Evolutionary conservation across 441 rosid genomes (phyloP).

Genomic region (Bocquillonia castaneifolia): DNA sequence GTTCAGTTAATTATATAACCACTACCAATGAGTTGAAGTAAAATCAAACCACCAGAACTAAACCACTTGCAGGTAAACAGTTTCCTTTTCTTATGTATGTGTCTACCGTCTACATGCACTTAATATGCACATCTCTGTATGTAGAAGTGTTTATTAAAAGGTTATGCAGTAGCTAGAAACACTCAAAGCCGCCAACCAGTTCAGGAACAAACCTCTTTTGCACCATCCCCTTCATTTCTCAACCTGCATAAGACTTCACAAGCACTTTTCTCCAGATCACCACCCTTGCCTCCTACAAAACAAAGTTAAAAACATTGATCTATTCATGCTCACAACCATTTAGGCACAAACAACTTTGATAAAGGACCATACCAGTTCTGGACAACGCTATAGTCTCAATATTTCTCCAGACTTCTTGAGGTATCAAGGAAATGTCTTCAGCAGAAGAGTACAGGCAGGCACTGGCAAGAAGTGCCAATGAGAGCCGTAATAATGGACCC

Average conservation of each 20-base stretch:
- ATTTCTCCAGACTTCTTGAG: conserved; percentile 60
- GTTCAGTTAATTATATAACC: conserved; percentile 22
- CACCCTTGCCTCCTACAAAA: conserved; percentile 44
- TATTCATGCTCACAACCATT: conserved; percentile 4
- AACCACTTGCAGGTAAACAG: not conserved
- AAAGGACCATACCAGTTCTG: conserved; percentile 42
- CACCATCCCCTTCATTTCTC: conserved; percentile 61
- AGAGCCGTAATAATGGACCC: conserved; percentile 60
- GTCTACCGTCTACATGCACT: not conserved
- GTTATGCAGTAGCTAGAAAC: conserved; percentile 9
- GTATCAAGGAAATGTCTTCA: conserved; percentile 67
- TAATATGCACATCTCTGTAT: not conserved
- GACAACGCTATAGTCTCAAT: conserved; percentile 57
- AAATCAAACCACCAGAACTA: not conserved
- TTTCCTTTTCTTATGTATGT: not conserved
- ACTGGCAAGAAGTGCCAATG: conserved; percentile 64
- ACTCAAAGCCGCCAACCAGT: conserved; percentile 8
- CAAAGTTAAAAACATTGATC: conserved; percentile 6
- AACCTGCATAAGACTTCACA: conserved; percentile 68
- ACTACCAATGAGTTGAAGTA: conserved; percentile 5
- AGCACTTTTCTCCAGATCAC: conserved; percentile 57
- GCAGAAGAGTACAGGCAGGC: conserved; percentile 66
- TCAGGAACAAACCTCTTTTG: conserved; percentile 51
- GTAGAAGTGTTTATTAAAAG: not conserved
- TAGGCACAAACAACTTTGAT: not conserved